Conservation (phyloP, 2,329 filamentous ascomycete species). For the Thermoascus crustaceus region DNA sequence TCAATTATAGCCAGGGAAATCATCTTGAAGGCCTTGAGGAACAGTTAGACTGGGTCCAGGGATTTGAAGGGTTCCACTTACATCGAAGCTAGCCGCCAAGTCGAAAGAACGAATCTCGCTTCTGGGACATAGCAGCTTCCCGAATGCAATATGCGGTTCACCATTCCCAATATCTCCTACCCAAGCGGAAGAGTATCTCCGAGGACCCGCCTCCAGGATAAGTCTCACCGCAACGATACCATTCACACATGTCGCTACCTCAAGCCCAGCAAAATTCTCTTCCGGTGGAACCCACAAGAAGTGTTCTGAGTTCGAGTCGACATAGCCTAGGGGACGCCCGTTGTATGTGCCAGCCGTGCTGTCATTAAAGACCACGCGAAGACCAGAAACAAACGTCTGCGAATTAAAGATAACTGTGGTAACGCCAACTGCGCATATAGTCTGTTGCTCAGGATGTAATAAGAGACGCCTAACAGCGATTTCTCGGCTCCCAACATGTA, state of each 20-base stretch:
- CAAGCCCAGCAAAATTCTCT: neutral
- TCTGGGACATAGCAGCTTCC: neutral
- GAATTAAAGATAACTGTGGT: slow-evolving; percentile 2
- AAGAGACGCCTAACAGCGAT: neutral
- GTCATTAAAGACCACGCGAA: neutral
- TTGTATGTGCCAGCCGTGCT: neutral
- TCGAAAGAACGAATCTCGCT: neutral
- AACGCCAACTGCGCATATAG: neutral
- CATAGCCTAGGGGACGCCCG: slow-evolving; percentile 1
- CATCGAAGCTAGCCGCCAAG: neutral
- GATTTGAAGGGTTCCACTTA: neutral
- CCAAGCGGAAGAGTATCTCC: neutral
- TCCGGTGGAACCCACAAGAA: neutral
- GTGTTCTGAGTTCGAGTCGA: neutral
- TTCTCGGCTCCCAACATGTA: slow-evolving; percentile 3
- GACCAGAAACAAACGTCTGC: slow-evolving; percentile 1
- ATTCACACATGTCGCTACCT: neutral
- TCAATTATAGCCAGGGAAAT: neutral
- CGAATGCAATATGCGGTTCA: neutral
- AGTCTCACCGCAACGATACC: slow-evolving; percentile 1
- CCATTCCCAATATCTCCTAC: neutral
- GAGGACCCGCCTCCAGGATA: neutral
- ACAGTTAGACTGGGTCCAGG: neutral
- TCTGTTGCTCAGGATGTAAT: neutral
- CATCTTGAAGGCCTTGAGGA: neutral